Base-by-base conservation (phyloP, 768 basidiomycete species). In the Lactarius vividus region DNA sequence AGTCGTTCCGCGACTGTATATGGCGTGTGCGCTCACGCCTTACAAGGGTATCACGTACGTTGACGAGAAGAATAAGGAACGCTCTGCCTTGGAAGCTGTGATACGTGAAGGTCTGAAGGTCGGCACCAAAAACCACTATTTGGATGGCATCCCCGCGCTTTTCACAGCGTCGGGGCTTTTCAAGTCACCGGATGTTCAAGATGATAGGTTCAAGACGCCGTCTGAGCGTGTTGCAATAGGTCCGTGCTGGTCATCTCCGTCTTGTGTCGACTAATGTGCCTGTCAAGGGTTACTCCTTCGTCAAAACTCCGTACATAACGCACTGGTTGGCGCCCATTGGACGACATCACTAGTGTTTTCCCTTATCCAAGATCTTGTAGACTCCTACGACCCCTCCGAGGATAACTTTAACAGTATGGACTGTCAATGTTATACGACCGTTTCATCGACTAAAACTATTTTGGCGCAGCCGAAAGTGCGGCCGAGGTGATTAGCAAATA, bases 61-160 rank as follows among this genome's bases (percentile, higher is more conserved):
- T 18, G 87, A 89, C 68, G 79, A 80, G 65, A 94, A 92, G 75
- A 84, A 85, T 55, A 91, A 85, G 70, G 72, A 73, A 0, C 78
- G 83, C 11, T 79, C 82, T 8, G 84, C 85, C 0, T 81, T 88
- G 6, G 87, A 91, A 61, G 84, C 85, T 35, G 87, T 88, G 33
- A 82, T 98, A 39, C 83, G 90, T 57, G 92, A 96, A 56, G 91
- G 91, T 7, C 76, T 97, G 64, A 98, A 96, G 74, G 81, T 94
- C 31, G 92, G 92, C 11, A 80, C 82, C 23, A 88, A 90, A 71
- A 85, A 89, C 67, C 87, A 91, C 72, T 92, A 85, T 68, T 76
- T 91, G 20, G 90, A 89, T 72, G 93, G 90, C 23, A 84, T 91
- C 53, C 90, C 89, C 3, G 76, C 79, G 1, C 80, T 90, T 2